Base-by-base conservation (phyloP, 1,139 yeast genomes). In the Pichia kudriavzevii region DNA sequence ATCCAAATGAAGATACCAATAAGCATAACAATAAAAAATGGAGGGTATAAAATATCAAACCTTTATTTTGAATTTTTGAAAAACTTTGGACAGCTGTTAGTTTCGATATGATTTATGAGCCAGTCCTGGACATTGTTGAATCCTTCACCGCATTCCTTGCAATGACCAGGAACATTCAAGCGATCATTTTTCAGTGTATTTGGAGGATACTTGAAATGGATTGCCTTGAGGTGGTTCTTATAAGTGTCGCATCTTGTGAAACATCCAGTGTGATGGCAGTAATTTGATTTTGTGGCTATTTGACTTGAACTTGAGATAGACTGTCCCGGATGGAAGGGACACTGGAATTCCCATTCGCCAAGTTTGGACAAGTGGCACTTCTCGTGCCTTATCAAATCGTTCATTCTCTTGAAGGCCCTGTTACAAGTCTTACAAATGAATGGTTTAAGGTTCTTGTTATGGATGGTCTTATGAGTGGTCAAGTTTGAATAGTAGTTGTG, bases 211-310 rank as follows among this genome's bases (percentile, higher is more conserved):
- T 75, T 82, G 57, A 87, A 87, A 56, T 87, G 96, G 45, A 87
- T 69, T 4, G 95, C 94, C 56, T 82, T 83, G 43, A 87, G 65
- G 59, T 87, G 96, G 58, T 85, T 87, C 54, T 87, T 87, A 61
- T 75, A 87, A 6, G 96, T 87, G 57, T 87, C 96, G 55, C 95
- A 82, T 31, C 96, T 69, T 14, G 87, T 75, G 50, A 87, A 87
- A 26, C 81, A 77, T 6, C 95, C 95, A 4, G 84, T 75, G 41
- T 73, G 72, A 55, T 87, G 95, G 53, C 95, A 84, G 42, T n/a
- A n/a, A n/a, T n/a, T n/a, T n/a, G n/a, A n/a, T n/a, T n/a, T n/a
- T n/a, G n/a, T n/a, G n/a, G n/a, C n/a, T n/a, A 42, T 38, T 24
- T 47, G 52, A 12, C 28, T 31, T 11, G 38, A 19, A 13, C 25